phyloP scores from a whole-genome alignment of 148 eudicot genomes.

The Limonium bicolor region DNA sequence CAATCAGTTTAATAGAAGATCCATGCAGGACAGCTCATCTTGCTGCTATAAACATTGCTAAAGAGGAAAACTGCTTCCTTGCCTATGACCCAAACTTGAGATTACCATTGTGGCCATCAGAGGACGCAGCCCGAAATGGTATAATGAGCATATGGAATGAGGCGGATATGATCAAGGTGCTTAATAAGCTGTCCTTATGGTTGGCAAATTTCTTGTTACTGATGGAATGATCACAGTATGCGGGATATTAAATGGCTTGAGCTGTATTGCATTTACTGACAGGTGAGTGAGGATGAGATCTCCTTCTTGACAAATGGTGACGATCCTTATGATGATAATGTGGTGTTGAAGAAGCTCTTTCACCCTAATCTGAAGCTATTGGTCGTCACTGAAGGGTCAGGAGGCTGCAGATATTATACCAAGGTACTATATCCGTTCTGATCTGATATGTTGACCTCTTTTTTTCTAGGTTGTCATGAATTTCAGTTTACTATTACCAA shows the following conservation, averaged over 20 bases:
- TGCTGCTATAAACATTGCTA: conserved; percentile 68
- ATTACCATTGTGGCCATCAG: conserved; percentile 78
- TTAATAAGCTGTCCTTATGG: neutral
- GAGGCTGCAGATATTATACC: conserved; percentile 79
- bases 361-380: conserved; percentile 72
- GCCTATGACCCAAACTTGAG: conserved; percentile 88
- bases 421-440: conserved; percentile 18
- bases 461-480: neutral
- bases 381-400: conserved; percentile 70
- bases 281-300: conserved; percentile 91
- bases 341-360: conserved; percentile 65
- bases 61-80: conserved; percentile 46
- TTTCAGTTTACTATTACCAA: too few relatives aligned
- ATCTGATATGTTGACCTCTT: neutral
- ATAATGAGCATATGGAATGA: conserved; percentile 86
- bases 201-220: neutral
- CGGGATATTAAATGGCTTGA: too few relatives aligned
- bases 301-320: conserved; percentile 67
- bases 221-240: too few relatives aligned
- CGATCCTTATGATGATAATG: conserved; percentile 53
- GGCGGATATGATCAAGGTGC: conserved; percentile 84
- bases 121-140: conserved; percentile 54
- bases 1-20: conserved; percentile 78
- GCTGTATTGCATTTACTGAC: too few relatives aligned
- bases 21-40: conserved; percentile 81